Conservation (phyloP, 768 basidiomycete genomes). For the Pulveroboletus sp. region DNA sequence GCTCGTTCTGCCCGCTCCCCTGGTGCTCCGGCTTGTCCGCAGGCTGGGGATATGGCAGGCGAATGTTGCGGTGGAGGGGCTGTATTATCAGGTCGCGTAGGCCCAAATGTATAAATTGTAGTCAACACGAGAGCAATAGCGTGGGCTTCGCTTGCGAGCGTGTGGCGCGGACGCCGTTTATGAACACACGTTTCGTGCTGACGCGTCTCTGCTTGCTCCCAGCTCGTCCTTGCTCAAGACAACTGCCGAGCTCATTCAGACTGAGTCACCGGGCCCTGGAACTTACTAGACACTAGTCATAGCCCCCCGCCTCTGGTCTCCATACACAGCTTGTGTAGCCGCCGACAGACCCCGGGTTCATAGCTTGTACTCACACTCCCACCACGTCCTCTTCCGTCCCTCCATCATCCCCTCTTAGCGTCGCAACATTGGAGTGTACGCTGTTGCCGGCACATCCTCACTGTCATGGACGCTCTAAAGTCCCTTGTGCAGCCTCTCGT, state of each 20-base stretch:
- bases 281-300: not conserved
- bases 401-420: constrained; percentile 11
- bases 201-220: constrained; percentile 36
- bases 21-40: constrained; percentile 59
- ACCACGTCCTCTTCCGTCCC: constrained; percentile 18
- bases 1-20: constrained; percentile 63
- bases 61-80: constrained; percentile 72
- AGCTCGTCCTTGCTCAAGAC: not conserved
- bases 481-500: constrained; percentile 79
- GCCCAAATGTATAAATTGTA: not conserved
- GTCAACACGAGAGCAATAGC: not conserved
- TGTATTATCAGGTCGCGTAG: constrained; percentile 38
- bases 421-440: constrained; percentile 38
- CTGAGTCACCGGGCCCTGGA: constrained; percentile 3
- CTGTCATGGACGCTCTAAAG: constrained; percentile 71
- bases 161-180: constrained; percentile 30
- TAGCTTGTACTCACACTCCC: constrained; percentile 19
- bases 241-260: not conserved
- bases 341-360: not conserved
- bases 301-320: not conserved
- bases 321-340: constrained; percentile 24
- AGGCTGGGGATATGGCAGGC: constrained; percentile 79
- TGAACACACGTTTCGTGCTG: constrained; percentile 28
- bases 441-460: constrained; percentile 18
- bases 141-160: constrained; percentile 14